Evolutionary conservation across 805 yeast genomes (phyloP).

Genomic region (Starmerella vitae): DNA sequence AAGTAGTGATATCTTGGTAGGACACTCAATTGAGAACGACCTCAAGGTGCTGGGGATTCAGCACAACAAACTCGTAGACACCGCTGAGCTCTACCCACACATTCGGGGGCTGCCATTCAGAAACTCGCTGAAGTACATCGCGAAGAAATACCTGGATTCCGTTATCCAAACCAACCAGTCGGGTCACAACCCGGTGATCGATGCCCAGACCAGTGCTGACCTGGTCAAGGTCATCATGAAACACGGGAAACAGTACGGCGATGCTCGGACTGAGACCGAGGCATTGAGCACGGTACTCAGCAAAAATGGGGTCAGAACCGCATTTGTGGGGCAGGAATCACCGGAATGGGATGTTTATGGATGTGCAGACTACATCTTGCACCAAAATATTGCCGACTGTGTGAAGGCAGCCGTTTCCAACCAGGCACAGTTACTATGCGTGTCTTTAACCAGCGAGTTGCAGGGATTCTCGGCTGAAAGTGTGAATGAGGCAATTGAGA

Average conservation of each 20-base stretch:
- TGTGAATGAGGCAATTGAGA: not conserved
- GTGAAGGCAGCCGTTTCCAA: constrained; percentile 1
- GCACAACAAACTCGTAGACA: constrained; percentile 70
- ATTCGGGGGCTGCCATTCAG: constrained; percentile 70
- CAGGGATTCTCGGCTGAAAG: not conserved
- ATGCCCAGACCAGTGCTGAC: constrained; percentile 66
- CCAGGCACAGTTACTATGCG: not conserved
- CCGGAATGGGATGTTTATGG: constrained; percentile 26
- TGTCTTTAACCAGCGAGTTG: not conserved
- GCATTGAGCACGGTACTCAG: constrained; percentile 6
- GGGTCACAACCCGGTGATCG: constrained; percentile 84
- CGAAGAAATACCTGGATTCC: constrained; percentile 40
- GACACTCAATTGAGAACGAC: constrained; percentile 85
- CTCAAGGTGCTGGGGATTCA: constrained; percentile 52
- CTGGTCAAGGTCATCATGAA: constrained; percentile 54
- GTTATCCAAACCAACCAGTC: constrained; percentile 42
- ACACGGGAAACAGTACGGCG: constrained; percentile 58
- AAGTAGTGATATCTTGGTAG: constrained; percentile 54
- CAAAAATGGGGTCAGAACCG: constrained; percentile 18
- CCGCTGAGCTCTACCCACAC: constrained; percentile 60
- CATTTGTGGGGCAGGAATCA: constrained; percentile 28
- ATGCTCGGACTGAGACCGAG: constrained; percentile 19
- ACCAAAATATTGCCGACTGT: constrained; percentile 9
- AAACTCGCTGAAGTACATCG: constrained; percentile 64
- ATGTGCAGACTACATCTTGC: constrained; percentile 23